A percentile compares a stretch with the other conserved stretches of the same genome.
These are phyloP conservation scores for Juncus effusus DNA, from an alignment of 176 grass and related monocot genomes.

Conservation along the genomic window DNA sequence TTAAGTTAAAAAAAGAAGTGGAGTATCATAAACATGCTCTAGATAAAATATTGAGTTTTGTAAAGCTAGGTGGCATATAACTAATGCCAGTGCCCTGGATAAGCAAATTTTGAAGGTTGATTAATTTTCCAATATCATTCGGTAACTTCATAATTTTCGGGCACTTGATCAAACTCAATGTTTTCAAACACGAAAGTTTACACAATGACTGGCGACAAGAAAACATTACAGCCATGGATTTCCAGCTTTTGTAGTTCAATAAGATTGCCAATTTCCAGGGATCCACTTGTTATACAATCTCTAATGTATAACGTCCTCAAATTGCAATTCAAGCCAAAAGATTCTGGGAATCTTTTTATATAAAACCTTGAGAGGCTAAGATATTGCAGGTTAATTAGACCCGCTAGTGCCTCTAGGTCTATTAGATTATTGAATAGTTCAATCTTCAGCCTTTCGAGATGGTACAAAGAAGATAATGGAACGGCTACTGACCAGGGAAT, in stretches of 20 bases:
- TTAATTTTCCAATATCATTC: conserved; percentile 17
- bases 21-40: no score
- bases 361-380: no score
- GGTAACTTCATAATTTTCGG: conserved; percentile 18
- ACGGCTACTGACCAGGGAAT: conserved; percentile 10
- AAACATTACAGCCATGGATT: conserved; percentile 8
- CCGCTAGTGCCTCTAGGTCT: background rate
- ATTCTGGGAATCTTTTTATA: no score
- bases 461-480: conserved; percentile 13
- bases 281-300: background rate
- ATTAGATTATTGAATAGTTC: no score
- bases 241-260: background rate
- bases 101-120: conserved; percentile 13
- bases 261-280: background rate
- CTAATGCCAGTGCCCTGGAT: conserved; percentile 2
- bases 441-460: background rate
- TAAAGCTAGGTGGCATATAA: background rate
- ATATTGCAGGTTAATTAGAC: conserved; percentile 25
- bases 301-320: background rate
- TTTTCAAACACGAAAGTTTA: background rate
- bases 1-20: no score
- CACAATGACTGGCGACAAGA: conserved; percentile 12
- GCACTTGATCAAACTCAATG: background rate
- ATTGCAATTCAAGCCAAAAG: background rate
- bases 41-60: background rate